Conservation (phyloP, 768 basidiomycete species). For the Pulveroboletus sp. region DNA sequence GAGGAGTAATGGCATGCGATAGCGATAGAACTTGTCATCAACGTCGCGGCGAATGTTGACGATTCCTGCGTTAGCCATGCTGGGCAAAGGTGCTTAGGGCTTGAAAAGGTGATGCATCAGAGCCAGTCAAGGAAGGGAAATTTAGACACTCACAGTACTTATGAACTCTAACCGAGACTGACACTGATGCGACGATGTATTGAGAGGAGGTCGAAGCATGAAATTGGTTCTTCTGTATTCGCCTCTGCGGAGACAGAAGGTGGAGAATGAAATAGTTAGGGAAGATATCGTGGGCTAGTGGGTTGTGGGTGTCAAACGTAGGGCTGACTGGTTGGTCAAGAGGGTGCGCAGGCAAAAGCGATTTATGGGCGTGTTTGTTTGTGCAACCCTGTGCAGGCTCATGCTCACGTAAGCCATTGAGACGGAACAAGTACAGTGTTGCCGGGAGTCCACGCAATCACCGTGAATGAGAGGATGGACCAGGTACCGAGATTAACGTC, state of each 20-base stretch:
- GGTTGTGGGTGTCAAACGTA: slow-evolving; percentile 7
- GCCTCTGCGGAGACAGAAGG: slow-evolving; percentile 32
- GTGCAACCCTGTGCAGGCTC: slow-evolving; percentile 7
- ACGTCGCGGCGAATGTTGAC: slow-evolving; percentile 96
- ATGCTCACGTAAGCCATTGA: background rate
- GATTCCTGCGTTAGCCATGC: slow-evolving; percentile 74
- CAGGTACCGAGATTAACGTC: background rate
- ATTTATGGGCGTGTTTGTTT: slow-evolving; percentile 30
- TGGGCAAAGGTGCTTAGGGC: slow-evolving; percentile 64
- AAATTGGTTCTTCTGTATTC: slow-evolving; percentile 42
- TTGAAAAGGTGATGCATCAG: slow-evolving; percentile 21
- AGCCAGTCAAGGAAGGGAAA: background rate
- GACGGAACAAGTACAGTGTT: background rate
- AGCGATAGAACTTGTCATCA: slow-evolving; percentile 95
- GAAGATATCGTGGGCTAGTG: slow-evolving; percentile 28
- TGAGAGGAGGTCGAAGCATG: slow-evolving; percentile 90
- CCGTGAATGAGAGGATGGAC: background rate
- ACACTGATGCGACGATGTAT: slow-evolving; percentile 63
- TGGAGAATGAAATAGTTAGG: slow-evolving; percentile 13
- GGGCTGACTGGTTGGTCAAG: background rate
- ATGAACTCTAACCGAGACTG: slow-evolving; percentile 46
- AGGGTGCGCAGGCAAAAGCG: slow-evolving; percentile 2
- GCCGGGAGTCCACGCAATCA: background rate
- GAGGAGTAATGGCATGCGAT: slow-evolving; percentile 92
- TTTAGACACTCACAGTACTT: slow-evolving; percentile 43